phyloP scores from a whole-genome alignment of 2,329 filamentous ascomycete genomes.

The Cytospora mali region DNA sequence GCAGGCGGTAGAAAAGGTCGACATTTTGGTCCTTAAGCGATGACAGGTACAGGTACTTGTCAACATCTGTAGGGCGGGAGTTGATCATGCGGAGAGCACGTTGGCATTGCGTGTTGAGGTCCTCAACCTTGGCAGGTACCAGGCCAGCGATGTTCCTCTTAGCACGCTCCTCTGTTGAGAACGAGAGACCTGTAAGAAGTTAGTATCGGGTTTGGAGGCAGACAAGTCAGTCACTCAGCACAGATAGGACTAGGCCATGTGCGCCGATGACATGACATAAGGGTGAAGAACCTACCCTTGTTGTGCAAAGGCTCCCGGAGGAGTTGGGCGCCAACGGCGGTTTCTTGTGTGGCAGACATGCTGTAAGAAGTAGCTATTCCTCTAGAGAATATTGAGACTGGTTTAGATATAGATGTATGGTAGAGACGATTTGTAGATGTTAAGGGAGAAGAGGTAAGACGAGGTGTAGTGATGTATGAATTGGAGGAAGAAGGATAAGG shows the following conservation, averaged over 20 bases:
- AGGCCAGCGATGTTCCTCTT: slow-evolving; percentile 68
- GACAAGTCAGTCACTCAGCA: no score
- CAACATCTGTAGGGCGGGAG: slow-evolving; percentile 68
- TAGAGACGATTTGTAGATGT: slow-evolving; percentile 53
- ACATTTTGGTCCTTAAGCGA: slow-evolving; percentile 74
- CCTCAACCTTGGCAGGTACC: slow-evolving; percentile 66
- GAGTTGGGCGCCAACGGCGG: slow-evolving; percentile 64
- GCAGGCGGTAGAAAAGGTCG: slow-evolving; percentile 80
- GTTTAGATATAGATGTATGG: slow-evolving; percentile 53
- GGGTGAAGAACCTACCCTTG: slow-evolving; percentile 52
- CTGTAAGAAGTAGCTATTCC: slow-evolving; percentile 57
- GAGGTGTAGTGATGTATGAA: slow-evolving; percentile 57
- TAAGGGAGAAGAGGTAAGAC: slow-evolving; percentile 54
- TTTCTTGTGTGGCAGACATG: slow-evolving; percentile 58
- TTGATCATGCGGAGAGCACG: slow-evolving; percentile 76
- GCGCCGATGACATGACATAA: not conserved
- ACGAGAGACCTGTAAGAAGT: slow-evolving; percentile 56
- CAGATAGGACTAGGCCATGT: not conserved
- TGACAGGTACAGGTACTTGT: slow-evolving; percentile 84
- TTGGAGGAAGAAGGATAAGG: slow-evolving; percentile 50
- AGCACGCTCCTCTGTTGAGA: slow-evolving; percentile 65
- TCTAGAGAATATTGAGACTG: not conserved
- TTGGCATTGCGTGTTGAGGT: slow-evolving; percentile 60
- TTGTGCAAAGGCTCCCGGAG: slow-evolving; percentile 66
- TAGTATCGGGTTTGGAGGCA: not conserved